phyloP scores from a whole-genome alignment of 2,329 filamentous ascomycete species.

The Epichloe glyceriae region DNA sequence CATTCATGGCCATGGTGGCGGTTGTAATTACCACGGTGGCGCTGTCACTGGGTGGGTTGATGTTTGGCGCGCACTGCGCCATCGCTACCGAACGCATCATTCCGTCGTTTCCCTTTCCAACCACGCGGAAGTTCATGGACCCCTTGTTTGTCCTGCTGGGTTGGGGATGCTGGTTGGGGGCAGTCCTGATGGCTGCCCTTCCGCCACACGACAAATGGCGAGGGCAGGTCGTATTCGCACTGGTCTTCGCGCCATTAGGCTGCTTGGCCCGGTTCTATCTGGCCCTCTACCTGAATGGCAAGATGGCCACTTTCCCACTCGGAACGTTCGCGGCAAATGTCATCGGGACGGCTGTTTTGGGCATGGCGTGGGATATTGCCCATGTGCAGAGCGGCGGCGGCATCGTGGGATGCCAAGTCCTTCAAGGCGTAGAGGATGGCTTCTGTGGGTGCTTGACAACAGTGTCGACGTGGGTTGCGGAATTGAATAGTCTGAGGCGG shows the following conservation, averaged over 20 bases:
- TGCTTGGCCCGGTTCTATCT: constrained; percentile 64
- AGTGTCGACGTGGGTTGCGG: constrained; percentile 53
- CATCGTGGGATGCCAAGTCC: constrained; percentile 50
- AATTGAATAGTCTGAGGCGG: constrained; percentile 39
- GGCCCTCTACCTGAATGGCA: constrained; percentile 57
- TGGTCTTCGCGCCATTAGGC: constrained; percentile 73
- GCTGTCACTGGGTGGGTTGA: constrained; percentile 56
- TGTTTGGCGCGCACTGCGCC: constrained; percentile 64
- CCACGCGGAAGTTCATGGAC: constrained; percentile 51
- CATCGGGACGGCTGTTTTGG: constrained; percentile 60
- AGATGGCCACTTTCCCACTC: constrained; percentile 57
- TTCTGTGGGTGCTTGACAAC: constrained; percentile 56
- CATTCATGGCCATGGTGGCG: constrained; percentile 67
- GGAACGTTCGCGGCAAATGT: constrained; percentile 81
- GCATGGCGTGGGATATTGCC: constrained; percentile 66
- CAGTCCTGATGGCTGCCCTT: constrained; percentile 56
- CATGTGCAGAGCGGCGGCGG: constrained; percentile 43
- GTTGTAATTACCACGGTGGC: constrained; percentile 61
- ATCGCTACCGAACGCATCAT: constrained; percentile 42
- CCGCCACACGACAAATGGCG: constrained; percentile 68
- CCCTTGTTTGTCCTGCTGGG: constrained; percentile 49
- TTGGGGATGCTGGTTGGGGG: constrained; percentile 65
- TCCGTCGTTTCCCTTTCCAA: constrained; percentile 44
- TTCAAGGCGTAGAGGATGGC: constrained; percentile 54
- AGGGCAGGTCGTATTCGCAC: constrained; percentile 57